These are phyloP conservation scores for Rhizoctonia solani DNA, from an alignment of 1,284 basidiomycete species.

Conservation along the genomic window DNA sequence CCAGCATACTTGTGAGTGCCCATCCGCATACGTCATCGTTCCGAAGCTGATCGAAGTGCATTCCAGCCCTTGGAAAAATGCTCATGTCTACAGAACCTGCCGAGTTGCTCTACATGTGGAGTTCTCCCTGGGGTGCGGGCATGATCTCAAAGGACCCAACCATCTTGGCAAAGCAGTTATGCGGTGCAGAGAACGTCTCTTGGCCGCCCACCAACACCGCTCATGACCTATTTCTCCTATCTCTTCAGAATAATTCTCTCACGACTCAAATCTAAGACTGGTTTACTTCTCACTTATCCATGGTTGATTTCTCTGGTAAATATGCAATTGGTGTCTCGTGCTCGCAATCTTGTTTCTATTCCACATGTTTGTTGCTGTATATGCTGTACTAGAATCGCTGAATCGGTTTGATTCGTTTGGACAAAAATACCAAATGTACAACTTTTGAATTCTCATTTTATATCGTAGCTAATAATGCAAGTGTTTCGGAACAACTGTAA, in stretches of 20 bases:
- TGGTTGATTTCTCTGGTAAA: conserved; percentile 24
- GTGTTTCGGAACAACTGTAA: too few species aligned
- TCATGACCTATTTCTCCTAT: neutral
- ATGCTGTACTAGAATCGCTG: conserved; percentile 25
- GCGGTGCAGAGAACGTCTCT: conserved; percentile 51
- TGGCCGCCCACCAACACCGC: conserved; percentile 28
- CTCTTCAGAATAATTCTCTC: neutral
- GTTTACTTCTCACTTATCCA: conserved; percentile 25
- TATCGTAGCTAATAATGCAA: too few species aligned
- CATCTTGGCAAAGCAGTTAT: conserved; percentile 61
- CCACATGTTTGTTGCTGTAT: conserved; percentile 26
- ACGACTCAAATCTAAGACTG: conserved; percentile 21
- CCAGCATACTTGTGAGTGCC: conserved; percentile 55
- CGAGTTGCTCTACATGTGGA: conserved; percentile 40
- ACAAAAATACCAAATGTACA: neutral
- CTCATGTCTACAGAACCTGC: conserved; percentile 37
- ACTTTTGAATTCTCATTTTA: neutral
- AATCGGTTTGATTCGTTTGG: neutral
- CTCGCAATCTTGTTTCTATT: conserved; percentile 3
- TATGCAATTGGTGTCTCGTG: conserved; percentile 9
- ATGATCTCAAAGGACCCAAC: conserved; percentile 56
- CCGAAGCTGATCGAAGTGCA: neutral
- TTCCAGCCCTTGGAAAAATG: conserved; percentile 30
- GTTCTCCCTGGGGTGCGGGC: conserved; percentile 64
- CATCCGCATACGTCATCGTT: neutral